A percentile compares a stretch with the other conserved stretches of the same genome.
These are phyloP conservation scores for Perilla frutescens DNA, from an alignment of 257 asterid species.

Conservation along the genomic window DNA sequence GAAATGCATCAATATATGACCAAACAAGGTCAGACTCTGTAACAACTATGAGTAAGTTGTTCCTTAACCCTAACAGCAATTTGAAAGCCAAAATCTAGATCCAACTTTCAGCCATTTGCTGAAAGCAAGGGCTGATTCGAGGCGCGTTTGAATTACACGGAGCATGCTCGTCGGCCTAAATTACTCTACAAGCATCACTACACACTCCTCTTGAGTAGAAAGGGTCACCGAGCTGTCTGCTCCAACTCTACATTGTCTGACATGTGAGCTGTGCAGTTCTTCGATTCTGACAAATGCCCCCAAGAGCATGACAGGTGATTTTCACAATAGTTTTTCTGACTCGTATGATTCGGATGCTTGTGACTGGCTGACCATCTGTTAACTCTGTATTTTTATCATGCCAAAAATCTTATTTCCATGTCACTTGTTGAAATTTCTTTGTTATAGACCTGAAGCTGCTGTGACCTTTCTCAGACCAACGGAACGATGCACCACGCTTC, in stretches of 20 bases:
- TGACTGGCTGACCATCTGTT: not conserved
- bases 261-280: not conserved
- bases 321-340: not conserved
- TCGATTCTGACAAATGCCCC: not conserved
- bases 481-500: conserved; percentile 64
- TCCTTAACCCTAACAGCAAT: not conserved
- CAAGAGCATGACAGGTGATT: not conserved
- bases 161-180: not conserved
- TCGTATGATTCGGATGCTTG: conserved; percentile 11
- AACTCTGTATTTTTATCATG: not conserved
- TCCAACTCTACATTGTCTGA: not conserved
- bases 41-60: not conserved
- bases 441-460: conserved; percentile 83
- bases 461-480: conserved; percentile 79
- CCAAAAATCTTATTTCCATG: conserved; percentile 53
- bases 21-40: not conserved
- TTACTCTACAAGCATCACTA: not conserved
- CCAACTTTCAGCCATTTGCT: not conserved
- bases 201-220: not conserved
- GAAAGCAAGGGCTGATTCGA: not conserved
- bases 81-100: not conserved
- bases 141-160: too few relatives aligned
- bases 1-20: not conserved
- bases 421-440: conserved; percentile 76
- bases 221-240: not conserved